These are phyloP conservation scores for Avena atlantica DNA, from an alignment of 176 grass and related monocot species.

Conservation along the genomic window DNA sequence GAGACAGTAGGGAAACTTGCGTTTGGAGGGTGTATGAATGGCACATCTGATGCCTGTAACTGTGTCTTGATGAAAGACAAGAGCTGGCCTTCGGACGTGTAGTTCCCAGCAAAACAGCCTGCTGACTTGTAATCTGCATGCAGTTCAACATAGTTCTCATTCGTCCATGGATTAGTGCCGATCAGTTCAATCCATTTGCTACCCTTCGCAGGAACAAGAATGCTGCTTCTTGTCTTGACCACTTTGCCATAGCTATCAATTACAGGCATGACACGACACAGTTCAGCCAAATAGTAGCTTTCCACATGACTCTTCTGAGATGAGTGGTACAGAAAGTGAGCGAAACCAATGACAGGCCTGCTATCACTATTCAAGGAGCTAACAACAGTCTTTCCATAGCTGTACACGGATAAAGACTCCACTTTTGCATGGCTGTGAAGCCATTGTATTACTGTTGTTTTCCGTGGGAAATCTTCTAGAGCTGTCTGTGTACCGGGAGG, in stretches of 20 bases:
- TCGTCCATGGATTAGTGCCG: conserved; percentile 69
- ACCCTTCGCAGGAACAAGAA: conserved; percentile 72
- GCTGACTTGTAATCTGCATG: conserved; percentile 52
- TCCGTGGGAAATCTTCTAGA: conserved; percentile 15
- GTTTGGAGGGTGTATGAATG: conserved; percentile 62
- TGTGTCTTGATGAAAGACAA: conserved; percentile 49
- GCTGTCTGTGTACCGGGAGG: conserved; percentile 34
- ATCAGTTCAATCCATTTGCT: conserved; percentile 74
- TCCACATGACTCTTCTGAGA: not conserved
- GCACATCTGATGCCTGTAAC: conserved; percentile 51
- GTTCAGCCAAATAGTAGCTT: not conserved
- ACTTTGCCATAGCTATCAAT: conserved; percentile 55
- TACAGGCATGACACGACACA: conserved; percentile 44
- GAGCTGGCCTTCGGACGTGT: conserved; percentile 43
- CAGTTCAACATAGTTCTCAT: conserved; percentile 52
- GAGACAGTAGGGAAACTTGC: conserved; percentile 44
- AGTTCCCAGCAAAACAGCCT: conserved; percentile 46
- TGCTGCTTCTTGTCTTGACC: conserved; percentile 1
- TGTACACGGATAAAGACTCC: conserved; percentile 43
- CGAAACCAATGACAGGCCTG: conserved; percentile 48
- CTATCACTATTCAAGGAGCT: conserved; percentile 24
- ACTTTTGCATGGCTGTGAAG: conserved; percentile 45
- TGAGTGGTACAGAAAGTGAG: conserved; percentile 72
- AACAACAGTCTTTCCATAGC: conserved; percentile 37
- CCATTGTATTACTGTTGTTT: conserved; percentile 40